Evolutionary conservation across 2,329 filamentous ascomycete species (phyloP), one percentile per base, ranked within the genome.

Genomic region (Didymella pomorum): DNA sequence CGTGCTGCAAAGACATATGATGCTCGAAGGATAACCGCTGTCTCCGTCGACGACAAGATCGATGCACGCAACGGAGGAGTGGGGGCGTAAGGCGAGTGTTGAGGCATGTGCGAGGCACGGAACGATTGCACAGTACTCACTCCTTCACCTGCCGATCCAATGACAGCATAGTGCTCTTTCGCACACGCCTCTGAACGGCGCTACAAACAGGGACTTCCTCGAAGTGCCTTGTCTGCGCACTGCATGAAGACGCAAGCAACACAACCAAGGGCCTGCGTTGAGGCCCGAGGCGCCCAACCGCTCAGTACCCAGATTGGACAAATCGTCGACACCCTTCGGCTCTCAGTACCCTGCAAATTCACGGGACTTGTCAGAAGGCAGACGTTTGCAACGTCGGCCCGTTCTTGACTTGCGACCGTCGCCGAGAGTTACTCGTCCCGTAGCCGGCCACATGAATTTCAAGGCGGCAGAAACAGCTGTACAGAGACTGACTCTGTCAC

Each of bases 281-380:
- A 51, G 31, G 46, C 51, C 56, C 39, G 51, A 58, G 56, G 51
- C 46, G 50, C 33, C 50, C 45, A 45, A 42, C 9, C 14, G 11
- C 35, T 5, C 25, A 35, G 33, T 33, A 18, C 14, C 25, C 31
- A 46, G 45, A 50, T 47, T 46, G 33, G 46, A 54, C 33, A n/a
- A 37, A 12, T 1, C 26, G 39, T 41, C 18, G n/a, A n/a, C n/a
- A 41, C 12, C 21, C 16, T 11, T 35, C 46, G 31, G 47, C 48
- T 28, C 35, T 21, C 18, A 28, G 25, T 26, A 20, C 41, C 42
- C 48, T 47, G 53, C 46, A 56, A 16, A 33, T 14, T 23, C n/a
- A 47, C 54, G 42, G 48, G 55, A 48, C 20, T 21, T 23, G 45
- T 49, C 44, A 53, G 31, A 47, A 44, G 29, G 23, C 9, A 11